Evolutionary conservation across 2,329 filamentous ascomycete species (phyloP).

Genomic region (Aspergillus sp.): DNA sequence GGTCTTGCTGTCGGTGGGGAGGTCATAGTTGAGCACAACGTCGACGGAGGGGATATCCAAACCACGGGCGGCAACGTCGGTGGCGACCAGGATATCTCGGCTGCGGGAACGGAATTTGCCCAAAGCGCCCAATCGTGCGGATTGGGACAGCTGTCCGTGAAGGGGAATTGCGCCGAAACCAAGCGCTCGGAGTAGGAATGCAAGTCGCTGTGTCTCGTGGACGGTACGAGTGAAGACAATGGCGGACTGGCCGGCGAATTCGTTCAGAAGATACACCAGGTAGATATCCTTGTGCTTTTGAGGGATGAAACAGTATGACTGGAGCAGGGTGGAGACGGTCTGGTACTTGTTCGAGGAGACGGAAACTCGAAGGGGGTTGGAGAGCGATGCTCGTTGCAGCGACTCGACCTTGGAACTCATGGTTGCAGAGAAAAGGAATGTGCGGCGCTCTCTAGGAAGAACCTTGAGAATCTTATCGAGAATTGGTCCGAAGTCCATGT

Average conservation of each 20-base stretch:
- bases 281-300: slow-evolving; percentile 86
- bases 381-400: slow-evolving; percentile 81
- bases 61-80: slow-evolving; percentile 89
- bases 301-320: slow-evolving; percentile 82
- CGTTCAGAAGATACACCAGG: slow-evolving; percentile 79
- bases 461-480: slow-evolving; percentile 92
- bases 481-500: slow-evolving; percentile 89
- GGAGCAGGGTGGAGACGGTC: slow-evolving; percentile 82
- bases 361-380: slow-evolving; percentile 76
- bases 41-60: slow-evolving; percentile 92
- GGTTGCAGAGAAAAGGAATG: slow-evolving; percentile 89
- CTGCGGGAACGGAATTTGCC: slow-evolving; percentile 80
- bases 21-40: slow-evolving; percentile 77
- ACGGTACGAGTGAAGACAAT: slow-evolving; percentile 94
- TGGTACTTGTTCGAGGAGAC: slow-evolving; percentile 82
- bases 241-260: slow-evolving; percentile 76
- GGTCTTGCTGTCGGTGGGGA: slow-evolving; percentile 81
- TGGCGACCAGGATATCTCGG: slow-evolving; percentile 82
- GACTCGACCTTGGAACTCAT: slow-evolving; percentile 92
- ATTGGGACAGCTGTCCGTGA: slow-evolving; percentile 87
- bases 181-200: slow-evolving; percentile 75
- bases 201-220: slow-evolving; percentile 80
- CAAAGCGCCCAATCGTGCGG: slow-evolving; percentile 76
- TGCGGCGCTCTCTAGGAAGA: slow-evolving; percentile 69
- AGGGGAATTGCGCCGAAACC: slow-evolving; percentile 89